Conservation (phyloP, 2,329 filamentous ascomycete species). For the Penicillium thymicola region DNA sequence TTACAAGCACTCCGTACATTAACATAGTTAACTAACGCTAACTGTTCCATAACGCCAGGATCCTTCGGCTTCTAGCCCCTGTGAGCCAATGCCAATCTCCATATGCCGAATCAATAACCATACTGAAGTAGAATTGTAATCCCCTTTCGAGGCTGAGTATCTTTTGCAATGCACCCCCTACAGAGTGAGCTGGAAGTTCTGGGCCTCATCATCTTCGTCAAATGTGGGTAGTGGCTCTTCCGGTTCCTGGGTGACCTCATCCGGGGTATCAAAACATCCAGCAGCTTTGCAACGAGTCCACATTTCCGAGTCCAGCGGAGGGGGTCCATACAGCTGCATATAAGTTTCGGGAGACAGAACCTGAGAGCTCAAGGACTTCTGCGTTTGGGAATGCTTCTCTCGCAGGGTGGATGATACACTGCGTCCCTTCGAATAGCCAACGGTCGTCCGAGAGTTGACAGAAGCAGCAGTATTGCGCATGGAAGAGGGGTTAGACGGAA, state of each 20-base stretch:
- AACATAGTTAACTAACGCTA: background rate
- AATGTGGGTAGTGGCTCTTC: slow-evolving; percentile 32
- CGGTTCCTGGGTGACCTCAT: slow-evolving; percentile 20
- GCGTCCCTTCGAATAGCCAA: slow-evolving; percentile 81
- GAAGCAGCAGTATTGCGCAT: slow-evolving; percentile 61
- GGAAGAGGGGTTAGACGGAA: slow-evolving; percentile 49
- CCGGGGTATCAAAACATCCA: slow-evolving; percentile 35
- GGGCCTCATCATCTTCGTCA: slow-evolving; percentile 39
- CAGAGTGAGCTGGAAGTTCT: slow-evolving; percentile 41
- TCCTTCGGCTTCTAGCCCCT: slow-evolving; percentile 5
- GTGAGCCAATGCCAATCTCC: slow-evolving; percentile 2
- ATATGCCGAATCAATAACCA: slow-evolving; percentile 8
- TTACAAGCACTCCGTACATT: slow-evolving; percentile 1
- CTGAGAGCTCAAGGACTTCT: slow-evolving; percentile 22
- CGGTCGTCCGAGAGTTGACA: slow-evolving; percentile 71
- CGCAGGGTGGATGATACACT: slow-evolving; percentile 32
- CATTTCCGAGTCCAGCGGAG: slow-evolving; percentile 44
- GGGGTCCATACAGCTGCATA: slow-evolving; percentile 42
- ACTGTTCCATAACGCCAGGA: slow-evolving; percentile 15
- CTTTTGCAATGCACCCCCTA: slow-evolving; percentile 14
- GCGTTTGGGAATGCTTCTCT: slow-evolving; percentile 24
- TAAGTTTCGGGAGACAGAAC: slow-evolving; percentile 43
- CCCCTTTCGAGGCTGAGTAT: background rate
- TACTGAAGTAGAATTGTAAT: slow-evolving; percentile 10
- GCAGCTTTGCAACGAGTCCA: slow-evolving; percentile 41